Evolutionary conservation across 495 filamentous ascomycete species (phyloP).

Genomic region (Aspergillus taichungensis): DNA sequence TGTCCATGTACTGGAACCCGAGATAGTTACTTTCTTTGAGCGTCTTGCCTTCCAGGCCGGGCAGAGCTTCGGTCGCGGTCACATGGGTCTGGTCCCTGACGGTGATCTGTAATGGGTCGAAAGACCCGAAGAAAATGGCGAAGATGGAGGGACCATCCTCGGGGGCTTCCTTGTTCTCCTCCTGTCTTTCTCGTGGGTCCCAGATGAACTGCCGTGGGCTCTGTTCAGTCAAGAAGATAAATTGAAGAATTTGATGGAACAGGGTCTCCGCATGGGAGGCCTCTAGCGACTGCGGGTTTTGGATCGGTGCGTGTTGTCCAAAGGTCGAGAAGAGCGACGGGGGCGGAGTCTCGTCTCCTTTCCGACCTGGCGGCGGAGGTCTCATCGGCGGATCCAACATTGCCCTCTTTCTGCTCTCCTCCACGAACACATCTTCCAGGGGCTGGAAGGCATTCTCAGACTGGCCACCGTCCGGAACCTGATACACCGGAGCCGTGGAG

Average conservation of each 20-base stretch:
- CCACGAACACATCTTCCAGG: not conserved
- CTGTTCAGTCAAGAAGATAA: not conserved
- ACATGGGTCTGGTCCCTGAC: not conserved
- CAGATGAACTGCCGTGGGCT: not conserved
- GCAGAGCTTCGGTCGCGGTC: not conserved
- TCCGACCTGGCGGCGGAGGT: no score
- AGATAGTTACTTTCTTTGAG: not conserved
- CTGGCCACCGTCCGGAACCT: not conserved
- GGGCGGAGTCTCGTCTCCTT: no score
- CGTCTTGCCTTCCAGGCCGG: not conserved
- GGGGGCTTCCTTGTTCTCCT: not conserved
- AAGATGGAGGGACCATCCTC: not conserved
- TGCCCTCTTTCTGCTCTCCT: conserved; percentile 1
- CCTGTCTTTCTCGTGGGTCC: not conserved
- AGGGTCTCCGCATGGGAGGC: not conserved
- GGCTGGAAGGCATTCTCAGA: not conserved
- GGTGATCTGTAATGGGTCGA: not conserved
- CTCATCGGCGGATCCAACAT: not conserved
- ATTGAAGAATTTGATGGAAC: conserved; percentile 1
- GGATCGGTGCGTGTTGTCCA: not conserved
- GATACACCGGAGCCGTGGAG: not conserved
- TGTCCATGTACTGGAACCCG: conserved; percentile 1
- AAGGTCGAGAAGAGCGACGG: no score
- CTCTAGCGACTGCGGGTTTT: not conserved
- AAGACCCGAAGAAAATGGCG: conserved; percentile 1